Evolutionary conservation across 1,284 basidiomycete species (phyloP).

Genomic region (Leucoagaricus sp.): DNA sequence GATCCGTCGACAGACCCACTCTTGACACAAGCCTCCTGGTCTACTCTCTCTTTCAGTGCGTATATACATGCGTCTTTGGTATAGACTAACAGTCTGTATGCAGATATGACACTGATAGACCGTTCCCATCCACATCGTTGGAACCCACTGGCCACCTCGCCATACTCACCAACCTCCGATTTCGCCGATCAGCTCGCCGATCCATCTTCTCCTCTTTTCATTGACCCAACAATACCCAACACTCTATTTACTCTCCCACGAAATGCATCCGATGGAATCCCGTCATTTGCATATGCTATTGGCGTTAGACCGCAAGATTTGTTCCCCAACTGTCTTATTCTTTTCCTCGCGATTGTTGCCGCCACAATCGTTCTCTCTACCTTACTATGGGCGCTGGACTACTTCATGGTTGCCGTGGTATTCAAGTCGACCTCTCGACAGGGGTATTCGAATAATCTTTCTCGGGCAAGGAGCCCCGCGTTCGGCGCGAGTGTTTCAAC

Average conservation of each 20-base stretch:
- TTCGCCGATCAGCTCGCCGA: constrained; percentile 77
- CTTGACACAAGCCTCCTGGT: constrained; percentile 85
- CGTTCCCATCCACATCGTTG: constrained; percentile 53
- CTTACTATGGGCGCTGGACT: constrained; percentile 56
- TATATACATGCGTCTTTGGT: constrained; percentile 20
- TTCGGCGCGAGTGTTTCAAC: constrained; percentile 36
- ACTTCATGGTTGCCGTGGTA: constrained; percentile 56
- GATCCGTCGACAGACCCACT: constrained; percentile 68
- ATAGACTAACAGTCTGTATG: constrained; percentile 9
- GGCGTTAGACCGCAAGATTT: constrained; percentile 84
- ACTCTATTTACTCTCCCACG: constrained; percentile 70
- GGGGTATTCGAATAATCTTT: constrained; percentile 9
- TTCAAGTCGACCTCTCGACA: constrained; percentile 16
- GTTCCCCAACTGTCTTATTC: constrained; percentile 79
- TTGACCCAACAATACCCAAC: constrained; percentile 71
- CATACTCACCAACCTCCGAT: constrained; percentile 61
- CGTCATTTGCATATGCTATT: constrained; percentile 78
- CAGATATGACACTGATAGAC: constrained; percentile 74
- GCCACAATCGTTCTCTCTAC: constrained; percentile 71
- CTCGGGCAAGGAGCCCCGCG: constrained; percentile 52
- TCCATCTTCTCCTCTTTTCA: constrained; percentile 72
- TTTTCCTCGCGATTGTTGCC: constrained; percentile 83
- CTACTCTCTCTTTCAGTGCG: constrained; percentile 84
- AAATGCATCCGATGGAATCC: constrained; percentile 64
- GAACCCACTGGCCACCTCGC: constrained; percentile 62